A percentile compares a stretch with the other conserved stretches of the same genome.
phyloP scores from a whole-genome alignment of 441 rosid species.

The Flueggea neowawraea region DNA sequence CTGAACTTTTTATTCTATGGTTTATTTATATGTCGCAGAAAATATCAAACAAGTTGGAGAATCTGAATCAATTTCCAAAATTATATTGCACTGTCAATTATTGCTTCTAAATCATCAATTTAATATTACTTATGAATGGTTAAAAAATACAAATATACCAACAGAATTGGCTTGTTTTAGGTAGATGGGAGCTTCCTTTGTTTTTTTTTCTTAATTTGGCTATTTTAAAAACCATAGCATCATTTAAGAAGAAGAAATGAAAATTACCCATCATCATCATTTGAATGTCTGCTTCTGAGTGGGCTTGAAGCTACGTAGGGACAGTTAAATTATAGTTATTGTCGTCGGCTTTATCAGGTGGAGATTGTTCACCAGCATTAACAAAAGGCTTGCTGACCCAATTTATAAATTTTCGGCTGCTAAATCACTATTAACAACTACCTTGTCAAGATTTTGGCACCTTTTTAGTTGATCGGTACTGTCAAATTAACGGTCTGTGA shows the following conservation, averaged over 20 bases:
- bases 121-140: too few species aligned
- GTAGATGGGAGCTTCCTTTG: too few species aligned
- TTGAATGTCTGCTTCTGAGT: not conserved
- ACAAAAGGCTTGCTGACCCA: not conserved
- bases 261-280: not conserved
- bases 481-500: too few species aligned
- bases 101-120: too few species aligned
- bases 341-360: not conserved
- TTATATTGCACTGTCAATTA: too few species aligned
- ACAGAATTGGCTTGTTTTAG: too few species aligned
- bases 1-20: not conserved
- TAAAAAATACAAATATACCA: too few species aligned
- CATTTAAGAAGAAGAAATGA: not conserved
- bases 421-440: too few species aligned
- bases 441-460: too few species aligned
- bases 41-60: not conserved
- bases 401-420: too few species aligned
- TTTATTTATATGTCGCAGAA: not conserved
- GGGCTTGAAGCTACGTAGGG: not conserved
- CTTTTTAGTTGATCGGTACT: too few species aligned
- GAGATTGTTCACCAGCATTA: not conserved
- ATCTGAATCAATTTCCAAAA: too few species aligned
- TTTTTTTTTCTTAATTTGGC: not conserved
- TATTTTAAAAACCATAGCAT: not conserved
- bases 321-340: not conserved